These are phyloP conservation scores for Trypanosoma caninum DNA, from an alignment of 208 protist species.

Conservation along the genomic window DNA sequence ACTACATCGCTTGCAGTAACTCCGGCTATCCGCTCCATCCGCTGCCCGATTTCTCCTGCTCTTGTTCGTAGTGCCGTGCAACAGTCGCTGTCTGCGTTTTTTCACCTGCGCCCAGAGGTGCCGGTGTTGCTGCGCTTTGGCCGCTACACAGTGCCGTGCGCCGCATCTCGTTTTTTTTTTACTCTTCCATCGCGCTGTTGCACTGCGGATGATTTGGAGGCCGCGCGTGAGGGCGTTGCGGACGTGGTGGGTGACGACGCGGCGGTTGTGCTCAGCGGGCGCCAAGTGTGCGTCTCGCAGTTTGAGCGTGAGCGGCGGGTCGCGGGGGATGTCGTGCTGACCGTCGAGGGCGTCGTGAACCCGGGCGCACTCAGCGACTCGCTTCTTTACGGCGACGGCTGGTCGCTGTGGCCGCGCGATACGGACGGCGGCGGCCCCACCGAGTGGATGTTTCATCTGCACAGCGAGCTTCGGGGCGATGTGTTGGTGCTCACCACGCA, in stretches of 20 bases:
- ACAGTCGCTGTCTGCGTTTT: constrained; percentile 18
- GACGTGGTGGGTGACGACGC: constrained; percentile 1
- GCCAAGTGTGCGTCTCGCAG: constrained; percentile 3
- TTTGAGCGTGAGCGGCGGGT: constrained; percentile 14
- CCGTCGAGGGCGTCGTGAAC: constrained; percentile 12
- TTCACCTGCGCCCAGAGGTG: constrained; percentile 14
- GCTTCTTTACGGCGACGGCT: constrained; percentile 49
- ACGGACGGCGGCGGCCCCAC: not conserved
- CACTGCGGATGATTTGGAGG: constrained; percentile 25
- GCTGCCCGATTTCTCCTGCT: constrained; percentile 36
- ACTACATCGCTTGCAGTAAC: constrained; percentile 23
- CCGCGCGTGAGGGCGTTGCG: constrained; percentile 3
- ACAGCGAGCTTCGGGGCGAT: constrained; percentile 17
- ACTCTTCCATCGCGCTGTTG: constrained; percentile 26
- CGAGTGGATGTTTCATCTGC: constrained; percentile 22
- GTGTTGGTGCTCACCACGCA: constrained; percentile 42
- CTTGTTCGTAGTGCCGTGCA: constrained; percentile 42
- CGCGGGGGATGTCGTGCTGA: constrained; percentile 28
- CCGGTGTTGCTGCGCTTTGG: constrained; percentile 13
- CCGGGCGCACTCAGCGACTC: constrained; percentile 37
- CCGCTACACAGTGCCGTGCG: constrained; percentile 17
- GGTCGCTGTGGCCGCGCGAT: constrained; percentile 30
- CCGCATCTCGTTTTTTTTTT: constrained; percentile 31
- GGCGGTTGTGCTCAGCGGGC: constrained; percentile 24
- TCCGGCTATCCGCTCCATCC: constrained; percentile 20